Evolutionary conservation across 2,329 filamentous ascomycete genomes (phyloP).

Genomic region (Magnaporthiopsis rhizophila): DNA sequence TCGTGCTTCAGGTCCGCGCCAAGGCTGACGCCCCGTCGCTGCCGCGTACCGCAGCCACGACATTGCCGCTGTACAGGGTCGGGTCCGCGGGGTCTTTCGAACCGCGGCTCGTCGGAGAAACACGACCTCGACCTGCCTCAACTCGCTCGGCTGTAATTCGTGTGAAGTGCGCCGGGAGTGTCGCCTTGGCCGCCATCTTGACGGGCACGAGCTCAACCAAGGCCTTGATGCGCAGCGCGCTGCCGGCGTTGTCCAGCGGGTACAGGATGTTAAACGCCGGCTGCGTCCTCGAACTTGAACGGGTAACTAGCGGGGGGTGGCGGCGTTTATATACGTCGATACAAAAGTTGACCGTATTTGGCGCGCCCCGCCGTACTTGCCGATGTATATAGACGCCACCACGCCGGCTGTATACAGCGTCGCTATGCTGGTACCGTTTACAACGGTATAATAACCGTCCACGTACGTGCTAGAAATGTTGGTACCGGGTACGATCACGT

Average conservation of each 20-base stretch:
- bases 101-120: constrained; percentile 11
- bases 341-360: constrained; percentile 28
- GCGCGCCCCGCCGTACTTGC: constrained; percentile 23
- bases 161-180: constrained; percentile 11
- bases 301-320: constrained; percentile 25
- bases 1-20: constrained; percentile 15
- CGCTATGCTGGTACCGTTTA: constrained; percentile 42
- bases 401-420: constrained; percentile 37
- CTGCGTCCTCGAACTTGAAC: constrained; percentile 21
- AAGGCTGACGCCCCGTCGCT: constrained; percentile 25
- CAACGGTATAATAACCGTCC: constrained; percentile 22
- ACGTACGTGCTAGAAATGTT: constrained; percentile 39
- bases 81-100: constrained; percentile 16
- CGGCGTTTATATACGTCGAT: constrained; percentile 20
- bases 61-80: constrained; percentile 26
- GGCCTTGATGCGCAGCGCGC: constrained; percentile 9
- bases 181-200: constrained; percentile 9
- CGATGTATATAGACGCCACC: constrained; percentile 27
- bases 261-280: constrained; percentile 27
- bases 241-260: constrained; percentile 1
- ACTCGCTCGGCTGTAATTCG: constrained; percentile 17
- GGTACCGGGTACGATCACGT: constrained; percentile 33
- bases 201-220: constrained; percentile 3
- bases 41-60: constrained; percentile 17
- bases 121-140: constrained; percentile 16